A percentile compares a stretch with the other conserved stretches of the same genome.
Conservation (phyloP, 108 stramenopile genomes). For the Stephanodiscus minutulus region DNA sequence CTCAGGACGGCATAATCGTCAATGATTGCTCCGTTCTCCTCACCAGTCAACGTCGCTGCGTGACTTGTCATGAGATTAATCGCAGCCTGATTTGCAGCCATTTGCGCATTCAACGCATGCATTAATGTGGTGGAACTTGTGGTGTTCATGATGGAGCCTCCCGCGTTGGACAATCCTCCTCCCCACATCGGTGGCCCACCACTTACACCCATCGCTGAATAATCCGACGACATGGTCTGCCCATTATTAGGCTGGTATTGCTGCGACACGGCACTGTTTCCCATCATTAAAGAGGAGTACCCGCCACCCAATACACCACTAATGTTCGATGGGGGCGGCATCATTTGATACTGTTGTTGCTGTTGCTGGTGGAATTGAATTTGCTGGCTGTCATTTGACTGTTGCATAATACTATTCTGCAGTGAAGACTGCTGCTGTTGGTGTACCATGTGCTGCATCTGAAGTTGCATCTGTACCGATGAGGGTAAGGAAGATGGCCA, state of each 20-base stretch:
- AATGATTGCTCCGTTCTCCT: background rate
- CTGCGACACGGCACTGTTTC: background rate
- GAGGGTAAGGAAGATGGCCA: background rate
- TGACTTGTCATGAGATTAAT: conserved; percentile 14
- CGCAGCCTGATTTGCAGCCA: conserved; percentile 21
- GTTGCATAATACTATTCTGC: background rate
- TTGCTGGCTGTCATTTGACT: conserved; percentile 13
- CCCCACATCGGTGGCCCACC: background rate
- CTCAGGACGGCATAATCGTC: background rate
- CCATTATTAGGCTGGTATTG: background rate
- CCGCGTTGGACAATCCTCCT: background rate
- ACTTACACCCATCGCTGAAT: too few species aligned
- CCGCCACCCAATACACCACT: background rate
- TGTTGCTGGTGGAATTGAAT: conserved; percentile 25
- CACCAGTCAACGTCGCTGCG: background rate
- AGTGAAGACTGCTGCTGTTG: conserved; percentile 23
- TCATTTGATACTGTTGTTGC: conserved; percentile 31
- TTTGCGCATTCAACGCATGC: conserved; percentile 40
- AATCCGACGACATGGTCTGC: conserved; percentile 6
- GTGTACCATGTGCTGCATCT: conserved; percentile 40
- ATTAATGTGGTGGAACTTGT: conserved; percentile 27
- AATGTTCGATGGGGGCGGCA: conserved; percentile 26
- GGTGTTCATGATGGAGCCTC: background rate
- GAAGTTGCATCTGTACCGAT: conserved; percentile 28
- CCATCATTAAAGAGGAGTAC: background rate